A percentile compares a stretch with the other conserved stretches of the same genome.
Conservation (phyloP, 768 basidiomycete genomes). For the Asterophora lycoperdoides region DNA sequence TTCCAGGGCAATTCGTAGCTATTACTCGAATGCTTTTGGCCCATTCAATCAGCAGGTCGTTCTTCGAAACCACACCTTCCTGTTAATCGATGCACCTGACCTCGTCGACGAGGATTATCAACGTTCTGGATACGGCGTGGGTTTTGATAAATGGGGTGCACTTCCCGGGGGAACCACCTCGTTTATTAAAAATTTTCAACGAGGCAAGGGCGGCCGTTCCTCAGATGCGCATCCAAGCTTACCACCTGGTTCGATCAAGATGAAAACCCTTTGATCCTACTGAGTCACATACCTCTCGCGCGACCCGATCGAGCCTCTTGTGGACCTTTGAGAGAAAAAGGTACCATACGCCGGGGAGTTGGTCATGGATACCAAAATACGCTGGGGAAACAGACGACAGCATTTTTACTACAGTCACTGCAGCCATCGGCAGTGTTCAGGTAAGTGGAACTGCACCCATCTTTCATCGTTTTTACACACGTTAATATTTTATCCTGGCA, state of each 20-base stretch:
- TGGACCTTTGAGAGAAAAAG: conserved; percentile 71
- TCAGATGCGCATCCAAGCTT: conserved; percentile 2
- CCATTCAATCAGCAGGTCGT: conserved; percentile 57
- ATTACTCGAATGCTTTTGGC: conserved; percentile 64
- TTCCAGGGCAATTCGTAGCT: conserved; percentile 49
- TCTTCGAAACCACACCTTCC: conserved; percentile 65
- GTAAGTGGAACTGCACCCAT: conserved; percentile 34
- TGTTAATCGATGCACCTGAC: conserved; percentile 74
- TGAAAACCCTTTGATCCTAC: conserved; percentile 53
- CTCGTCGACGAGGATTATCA: conserved; percentile 80
- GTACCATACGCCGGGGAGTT: conserved; percentile 67
- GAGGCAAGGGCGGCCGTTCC: conserved; percentile 30
- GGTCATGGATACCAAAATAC: conserved; percentile 82
- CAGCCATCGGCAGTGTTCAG: conserved; percentile 69
- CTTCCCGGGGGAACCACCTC: conserved; percentile 51
- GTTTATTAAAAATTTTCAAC: conserved; percentile 47
- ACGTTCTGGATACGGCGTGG: conserved; percentile 43
- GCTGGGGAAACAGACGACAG: conserved; percentile 73
- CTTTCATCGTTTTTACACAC: not conserved
- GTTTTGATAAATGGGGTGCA: conserved; percentile 56
- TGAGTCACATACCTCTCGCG: conserved; percentile 84
- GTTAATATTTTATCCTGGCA: conserved; percentile 20
- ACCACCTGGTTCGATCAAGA: conserved; percentile 17
- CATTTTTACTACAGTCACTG: conserved; percentile 66
- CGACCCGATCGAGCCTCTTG: conserved; percentile 72